Base-by-base conservation (phyloP, 768 basidiomycete genomes). In the Suillus subluteus region DNA sequence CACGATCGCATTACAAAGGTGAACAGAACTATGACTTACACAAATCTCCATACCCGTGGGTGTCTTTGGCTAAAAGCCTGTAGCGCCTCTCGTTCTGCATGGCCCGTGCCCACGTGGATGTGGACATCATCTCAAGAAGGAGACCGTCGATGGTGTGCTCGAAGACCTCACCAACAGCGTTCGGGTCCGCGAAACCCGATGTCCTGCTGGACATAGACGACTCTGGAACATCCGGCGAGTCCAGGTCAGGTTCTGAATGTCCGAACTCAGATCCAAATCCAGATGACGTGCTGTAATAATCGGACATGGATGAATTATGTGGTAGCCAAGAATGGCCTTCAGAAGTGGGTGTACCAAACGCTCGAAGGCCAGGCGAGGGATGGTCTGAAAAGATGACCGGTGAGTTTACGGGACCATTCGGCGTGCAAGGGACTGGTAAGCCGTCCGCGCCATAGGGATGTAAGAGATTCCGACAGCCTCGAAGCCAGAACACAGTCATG, bases 41-140 rank as follows among this genome's bases (percentile, higher is more conserved):
- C 21, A 88, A 86, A 26, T 84, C 82, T 74, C 94, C 88, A 77
- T 88, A 93, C 38, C 85, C 81, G 68, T 94, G 93, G 52, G 82
- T 83, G 58, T 91, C 76, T 26, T 65, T 69, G 5, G 62, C 56
- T 65, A 90, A 78, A 68, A 90, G 80, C 43, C 92, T 80, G 73
- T 94, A 95, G 66, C 86, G 81, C 68, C 87, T 80, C 77, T 94
- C 93, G 65, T 90, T 83, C 68, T 80, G 80, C 52, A 80, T 75
- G 50, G 85, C 81, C 21, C 79, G 73, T 23, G 79, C 72, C 15
- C 68, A 67, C 18, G 80, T 78, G 58, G 84, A 80, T 30, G 67
- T 70, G 4, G 81, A 6, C 35, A 37, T 37, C 21, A 37, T 35
- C 32, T 35, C 55, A 21, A 35, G 30, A 9, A 54, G 18, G 21